Evolutionary conservation across 108 stramenopile genomes (phyloP).

Genomic region (Cyclotella kingstonii): DNA sequence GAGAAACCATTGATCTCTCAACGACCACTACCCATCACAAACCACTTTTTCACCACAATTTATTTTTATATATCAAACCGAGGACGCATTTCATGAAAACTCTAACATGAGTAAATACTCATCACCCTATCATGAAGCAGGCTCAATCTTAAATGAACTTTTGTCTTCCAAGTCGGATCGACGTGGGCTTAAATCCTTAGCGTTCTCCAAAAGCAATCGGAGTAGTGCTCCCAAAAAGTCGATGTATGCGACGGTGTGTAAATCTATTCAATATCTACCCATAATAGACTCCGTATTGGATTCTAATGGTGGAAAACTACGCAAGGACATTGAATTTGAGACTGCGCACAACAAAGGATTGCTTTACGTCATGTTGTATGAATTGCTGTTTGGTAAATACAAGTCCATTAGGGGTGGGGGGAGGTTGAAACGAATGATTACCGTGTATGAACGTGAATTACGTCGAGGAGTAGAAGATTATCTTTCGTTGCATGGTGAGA

Average conservation of each 20-base stretch:
- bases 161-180: conserved; percentile 16
- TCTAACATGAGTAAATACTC: conserved; percentile 36
- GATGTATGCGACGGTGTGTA: conserved; percentile 44
- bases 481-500: conserved; percentile 2
- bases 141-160: conserved; percentile 29
- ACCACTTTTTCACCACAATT: too few species aligned
- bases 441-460: conserved; percentile 57
- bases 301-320: conserved; percentile 22
- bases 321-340: conserved; percentile 40
- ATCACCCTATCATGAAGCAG: conserved; percentile 39
- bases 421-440: conserved; percentile 73
- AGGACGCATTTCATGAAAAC: too few species aligned
- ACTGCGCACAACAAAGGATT: conserved; percentile 52
- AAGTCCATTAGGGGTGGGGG: conserved; percentile 82
- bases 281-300: conserved; percentile 33
- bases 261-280: conserved; percentile 42
- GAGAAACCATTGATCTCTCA: too few species aligned
- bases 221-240: conserved; percentile 28
- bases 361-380: conserved; percentile 79
- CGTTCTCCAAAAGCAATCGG: conserved; percentile 24
- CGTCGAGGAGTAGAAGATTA: conserved; percentile 23
- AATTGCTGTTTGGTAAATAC: conserved; percentile 79
- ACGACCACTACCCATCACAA: too few species aligned
- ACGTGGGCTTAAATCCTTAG: conserved; percentile 42
- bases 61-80: not conserved